phyloP scores from a whole-genome alignment of 768 basidiomycete species.

The Nidularia sp. region DNA sequence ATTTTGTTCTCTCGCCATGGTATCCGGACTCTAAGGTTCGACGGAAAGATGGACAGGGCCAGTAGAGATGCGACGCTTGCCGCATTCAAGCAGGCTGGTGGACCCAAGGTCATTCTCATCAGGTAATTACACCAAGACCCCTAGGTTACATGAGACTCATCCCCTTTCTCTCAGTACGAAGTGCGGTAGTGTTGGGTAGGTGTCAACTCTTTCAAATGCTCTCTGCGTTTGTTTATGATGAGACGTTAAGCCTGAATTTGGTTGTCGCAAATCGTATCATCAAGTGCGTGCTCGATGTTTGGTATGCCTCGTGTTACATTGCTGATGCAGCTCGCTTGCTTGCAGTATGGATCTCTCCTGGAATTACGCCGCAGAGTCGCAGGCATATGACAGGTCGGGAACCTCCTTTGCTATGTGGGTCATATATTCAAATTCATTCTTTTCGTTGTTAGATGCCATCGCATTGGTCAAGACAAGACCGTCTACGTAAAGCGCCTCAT shows the following conservation, averaged over 20 bases:
- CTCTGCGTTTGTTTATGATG: no score
- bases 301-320: not conserved
- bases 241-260: conserved; percentile 52
- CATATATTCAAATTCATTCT: no score
- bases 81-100: conserved; percentile 49
- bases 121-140: conserved; percentile 31
- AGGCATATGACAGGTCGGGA: conserved; percentile 51
- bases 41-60: conserved; percentile 61
- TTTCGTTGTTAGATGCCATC: conserved; percentile 49
- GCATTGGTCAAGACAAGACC: conserved; percentile 66
- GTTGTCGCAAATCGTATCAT: conserved; percentile 67
- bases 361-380: conserved; percentile 70
- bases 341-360: conserved; percentile 67
- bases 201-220: no score
- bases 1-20: conserved; percentile 56
- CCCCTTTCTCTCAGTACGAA: conserved; percentile 38
- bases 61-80: conserved; percentile 46
- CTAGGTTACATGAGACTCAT: not conserved
- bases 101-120: conserved; percentile 63
- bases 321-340: not conserved
- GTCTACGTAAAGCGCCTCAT: conserved; percentile 68
- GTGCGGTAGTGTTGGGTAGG: conserved; percentile 63
- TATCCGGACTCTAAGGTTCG: conserved; percentile 56
- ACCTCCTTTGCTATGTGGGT: no score
- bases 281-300: conserved; percentile 37